phyloP scores from a whole-genome alignment of 2,329 filamentous ascomycete species.

The Talaromyces piceae region DNA sequence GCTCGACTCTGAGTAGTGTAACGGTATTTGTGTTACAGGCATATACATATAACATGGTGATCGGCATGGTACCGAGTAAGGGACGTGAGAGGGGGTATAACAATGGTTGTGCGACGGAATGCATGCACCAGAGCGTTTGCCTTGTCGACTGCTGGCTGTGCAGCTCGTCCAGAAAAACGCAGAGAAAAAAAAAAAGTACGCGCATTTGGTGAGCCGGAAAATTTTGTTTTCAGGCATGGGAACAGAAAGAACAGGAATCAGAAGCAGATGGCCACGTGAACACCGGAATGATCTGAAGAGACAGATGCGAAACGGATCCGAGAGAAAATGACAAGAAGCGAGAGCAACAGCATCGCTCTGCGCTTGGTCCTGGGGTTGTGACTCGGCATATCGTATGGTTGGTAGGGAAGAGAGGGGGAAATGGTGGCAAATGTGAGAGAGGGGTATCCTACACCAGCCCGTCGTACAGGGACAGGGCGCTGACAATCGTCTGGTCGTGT shows the following conservation, averaged over 20 bases:
- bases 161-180: not conserved
- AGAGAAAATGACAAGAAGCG: not conserved
- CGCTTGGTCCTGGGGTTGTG: not conserved
- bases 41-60: no score
- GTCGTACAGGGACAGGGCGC: constrained; percentile 90
- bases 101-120: not conserved
- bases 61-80: no score
- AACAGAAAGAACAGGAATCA: no score
- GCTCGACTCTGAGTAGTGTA: not conserved
- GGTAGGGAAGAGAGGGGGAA: not conserved
- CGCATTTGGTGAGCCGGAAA: not conserved
- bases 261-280: constrained; percentile 2
- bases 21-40: not conserved
- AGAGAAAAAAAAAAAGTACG: no score
- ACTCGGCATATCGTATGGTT: not conserved
- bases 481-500: constrained; percentile 97
- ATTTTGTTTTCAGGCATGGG: no score
- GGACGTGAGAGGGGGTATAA: not conserved
- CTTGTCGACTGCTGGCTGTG: not conserved
- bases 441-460: constrained; percentile 63
- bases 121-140: not conserved
- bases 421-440: not conserved
- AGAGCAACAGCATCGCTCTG: no score
- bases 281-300: not conserved
- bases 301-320: not conserved